Conservation (phyloP, 2,329 filamentous ascomycete species). For the Ascochyta clinopodiicola region DNA sequence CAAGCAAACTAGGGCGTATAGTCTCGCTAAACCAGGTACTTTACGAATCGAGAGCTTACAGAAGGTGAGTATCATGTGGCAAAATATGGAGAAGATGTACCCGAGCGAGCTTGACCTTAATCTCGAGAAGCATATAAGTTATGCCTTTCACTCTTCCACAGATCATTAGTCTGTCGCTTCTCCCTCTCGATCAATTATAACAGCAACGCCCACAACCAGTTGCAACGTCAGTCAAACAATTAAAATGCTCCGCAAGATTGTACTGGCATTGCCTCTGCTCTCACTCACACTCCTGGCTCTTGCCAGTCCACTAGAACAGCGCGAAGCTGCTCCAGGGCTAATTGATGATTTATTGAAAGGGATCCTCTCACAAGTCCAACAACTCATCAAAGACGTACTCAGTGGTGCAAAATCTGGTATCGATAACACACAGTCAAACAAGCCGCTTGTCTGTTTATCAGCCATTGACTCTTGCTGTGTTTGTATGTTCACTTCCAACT, state of each 20-base stretch:
- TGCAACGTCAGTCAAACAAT: background rate
- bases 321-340: conserved; percentile 26
- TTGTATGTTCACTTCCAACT: conserved; percentile 27
- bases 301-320: conserved; percentile 32
- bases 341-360: conserved; percentile 37
- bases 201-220: background rate
- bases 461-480: conserved; percentile 39
- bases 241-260: conserved; percentile 26
- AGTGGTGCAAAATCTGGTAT: conserved; percentile 35
- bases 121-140: conserved; percentile 1
- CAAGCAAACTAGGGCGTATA: conserved; percentile 5
- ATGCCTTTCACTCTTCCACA: background rate
- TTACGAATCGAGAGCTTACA: background rate
- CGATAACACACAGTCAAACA: conserved; percentile 27
- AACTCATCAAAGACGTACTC: conserved; percentile 40
- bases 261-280: conserved; percentile 25
- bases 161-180: background rate
- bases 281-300: conserved; percentile 21
- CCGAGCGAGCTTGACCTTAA: background rate
- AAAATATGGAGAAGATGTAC: background rate
- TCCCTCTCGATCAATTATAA: background rate
- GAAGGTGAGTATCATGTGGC: background rate
- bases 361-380: conserved; percentile 19
- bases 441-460: conserved; percentile 30
- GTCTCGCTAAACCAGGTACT: conserved; percentile 3